Base-by-base conservation (phyloP, 2,329 filamentous ascomycete species). In the Beauveria pseudobassiana region DNA sequence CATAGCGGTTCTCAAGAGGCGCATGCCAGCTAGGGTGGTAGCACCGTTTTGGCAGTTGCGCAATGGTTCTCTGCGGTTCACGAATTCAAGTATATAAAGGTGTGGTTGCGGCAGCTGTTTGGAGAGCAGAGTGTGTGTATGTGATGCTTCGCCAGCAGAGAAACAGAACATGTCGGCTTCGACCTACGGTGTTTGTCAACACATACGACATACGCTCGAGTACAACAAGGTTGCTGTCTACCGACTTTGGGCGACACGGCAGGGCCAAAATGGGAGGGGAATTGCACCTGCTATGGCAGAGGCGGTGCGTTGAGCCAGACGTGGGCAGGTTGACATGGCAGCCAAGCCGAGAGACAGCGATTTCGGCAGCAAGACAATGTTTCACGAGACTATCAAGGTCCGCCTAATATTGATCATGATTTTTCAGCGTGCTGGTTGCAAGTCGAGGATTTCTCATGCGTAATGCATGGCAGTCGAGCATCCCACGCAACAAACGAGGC, bases 1-100 rank as follows among this genome's bases (percentile, higher is more conserved):
- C 57, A 59, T 52, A 59, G 48, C 48, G 57, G 57, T 59, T 52
- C 57, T 52, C 57, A 34, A 10, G 48, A 50, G 38, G 40, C 2
- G 26, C 2, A 20, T 5, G 34, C 4, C 12, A 28, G 38, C 34
- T 14, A 45, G 38, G 38, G 34, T 1, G n/a, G 3, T n/a, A 12
- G 14, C 8, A 45, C 7, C 57, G n/a, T 22, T 18, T 34, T 22
- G 18, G 1, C 42, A 6, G 42, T 16, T 51, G 26, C 18, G 18
- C 10, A n/a, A 34, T 34, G 26, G 16, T n/a, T 7, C 14, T 28
- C 24, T 28, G 12, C 8, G 2, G 28, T 16, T 38, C n/a, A 9
- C 7, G 46, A 4, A 16, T 12, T 49, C 22, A 12, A 12, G n/a
- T 52, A 52, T 58, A 58, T 28, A 50, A 42, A 58, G 55, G 30